Conservation (phyloP, 176 grass and related monocot genomes). For the Ananas comosus region DNA sequence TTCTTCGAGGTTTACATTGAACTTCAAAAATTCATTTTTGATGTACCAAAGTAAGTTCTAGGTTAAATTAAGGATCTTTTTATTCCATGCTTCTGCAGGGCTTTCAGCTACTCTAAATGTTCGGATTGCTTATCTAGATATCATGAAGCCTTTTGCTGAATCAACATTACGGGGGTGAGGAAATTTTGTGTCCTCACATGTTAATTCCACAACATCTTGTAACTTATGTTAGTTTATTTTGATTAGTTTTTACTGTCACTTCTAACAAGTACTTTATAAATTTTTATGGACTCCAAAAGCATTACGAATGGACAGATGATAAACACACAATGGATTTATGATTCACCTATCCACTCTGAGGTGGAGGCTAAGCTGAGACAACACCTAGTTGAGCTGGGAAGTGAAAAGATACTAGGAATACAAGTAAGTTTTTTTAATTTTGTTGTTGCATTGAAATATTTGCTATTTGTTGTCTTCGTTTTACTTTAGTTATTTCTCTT, state of each 20-base stretch:
- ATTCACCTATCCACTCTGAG: constrained; percentile 76
- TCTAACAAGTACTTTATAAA: constrained; percentile 2
- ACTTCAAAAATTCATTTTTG: constrained; percentile 16
- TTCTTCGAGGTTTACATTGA: constrained; percentile 78
- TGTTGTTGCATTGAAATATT: background rate
- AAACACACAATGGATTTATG: constrained; percentile 64
- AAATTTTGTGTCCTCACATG: constrained; percentile 9
- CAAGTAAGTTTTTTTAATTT: constrained; percentile 44
- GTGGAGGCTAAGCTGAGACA: constrained; percentile 73
- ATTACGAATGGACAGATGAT: constrained; percentile 24
- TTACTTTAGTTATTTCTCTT: background rate
- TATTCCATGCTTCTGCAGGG: constrained; percentile 35
- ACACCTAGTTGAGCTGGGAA: constrained; percentile 67
- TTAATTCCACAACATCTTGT: background rate
- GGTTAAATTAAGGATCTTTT: constrained; percentile 6
- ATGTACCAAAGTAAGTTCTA: background rate
- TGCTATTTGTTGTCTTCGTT: background rate
- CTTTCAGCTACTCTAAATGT: constrained; percentile 89
- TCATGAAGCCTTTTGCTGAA: constrained; percentile 99
- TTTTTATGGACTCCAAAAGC: constrained; percentile 32
- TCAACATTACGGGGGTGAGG: constrained; percentile 77
- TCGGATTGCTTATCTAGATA: constrained; percentile 74
- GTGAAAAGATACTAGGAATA: constrained; percentile 89
- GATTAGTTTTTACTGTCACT: no score
- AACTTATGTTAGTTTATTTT: background rate